These are phyloP conservation scores for Inga oerstediana DNA, from an alignment of 306 rosid species.

Conservation along the genomic window DNA sequence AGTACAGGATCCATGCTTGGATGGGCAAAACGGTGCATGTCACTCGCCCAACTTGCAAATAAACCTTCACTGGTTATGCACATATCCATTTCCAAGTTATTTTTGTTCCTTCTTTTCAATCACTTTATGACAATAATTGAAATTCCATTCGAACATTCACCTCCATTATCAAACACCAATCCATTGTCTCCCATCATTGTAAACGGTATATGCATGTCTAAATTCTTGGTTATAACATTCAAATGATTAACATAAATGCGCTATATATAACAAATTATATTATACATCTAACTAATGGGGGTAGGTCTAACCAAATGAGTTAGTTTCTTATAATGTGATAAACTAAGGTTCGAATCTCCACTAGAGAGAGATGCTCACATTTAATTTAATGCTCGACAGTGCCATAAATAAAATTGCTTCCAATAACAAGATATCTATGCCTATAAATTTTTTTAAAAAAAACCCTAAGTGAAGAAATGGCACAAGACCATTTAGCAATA, in stretches of 20 bases:
- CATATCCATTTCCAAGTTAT: constrained; percentile 48
- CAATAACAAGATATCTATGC: too few relatives aligned
- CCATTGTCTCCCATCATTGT: constrained; percentile 8
- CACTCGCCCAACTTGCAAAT: constrained; percentile 31
- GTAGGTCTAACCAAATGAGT: too few relatives aligned
- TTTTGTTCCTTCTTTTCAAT: constrained; percentile 29
- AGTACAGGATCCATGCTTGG: not conserved
- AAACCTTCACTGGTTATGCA: constrained; percentile 46
- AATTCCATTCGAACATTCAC: constrained; percentile 76
- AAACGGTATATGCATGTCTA: constrained; percentile 20
- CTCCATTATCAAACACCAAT: constrained; percentile 26
- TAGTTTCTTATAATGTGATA: too few relatives aligned
- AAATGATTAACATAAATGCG: not conserved
- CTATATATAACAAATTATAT: too few relatives aligned
- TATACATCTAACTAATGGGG: too few relatives aligned
- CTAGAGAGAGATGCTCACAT: too few relatives aligned
- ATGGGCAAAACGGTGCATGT: not conserved
- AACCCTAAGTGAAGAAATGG: too few relatives aligned
- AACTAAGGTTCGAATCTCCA: too few relatives aligned
- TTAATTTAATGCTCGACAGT: too few relatives aligned
- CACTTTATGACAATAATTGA: constrained; percentile 65
- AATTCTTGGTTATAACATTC: constrained; percentile 22
- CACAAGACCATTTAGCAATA: too few relatives aligned
- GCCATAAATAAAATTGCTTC: too few relatives aligned
- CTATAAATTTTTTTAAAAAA: too few relatives aligned